These are phyloP conservation scores for Cruciata laevipes DNA, from an alignment of 257 asterid genomes.

Conservation along the genomic window DNA sequence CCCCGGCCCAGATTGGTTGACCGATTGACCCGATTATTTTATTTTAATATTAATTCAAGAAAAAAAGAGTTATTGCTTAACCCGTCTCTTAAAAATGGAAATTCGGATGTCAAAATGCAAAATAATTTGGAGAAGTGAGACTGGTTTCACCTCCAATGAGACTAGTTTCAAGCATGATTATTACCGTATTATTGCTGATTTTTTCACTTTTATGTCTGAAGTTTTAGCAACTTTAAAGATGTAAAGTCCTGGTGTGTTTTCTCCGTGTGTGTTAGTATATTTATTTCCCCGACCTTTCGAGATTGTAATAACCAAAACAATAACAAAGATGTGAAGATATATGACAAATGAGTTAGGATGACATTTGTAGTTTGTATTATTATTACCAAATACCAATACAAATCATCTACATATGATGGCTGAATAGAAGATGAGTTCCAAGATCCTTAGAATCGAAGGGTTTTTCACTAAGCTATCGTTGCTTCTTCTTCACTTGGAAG, in stretches of 20 bases:
- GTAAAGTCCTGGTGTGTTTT: constrained; percentile 17
- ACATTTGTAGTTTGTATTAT: neutral
- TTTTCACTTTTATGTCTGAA: no score
- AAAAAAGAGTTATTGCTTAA: no score
- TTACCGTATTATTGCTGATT: no score
- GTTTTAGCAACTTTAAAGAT: no score
- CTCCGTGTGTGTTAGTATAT: constrained; percentile 9
- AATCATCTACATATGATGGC: neutral
- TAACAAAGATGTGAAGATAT: neutral
- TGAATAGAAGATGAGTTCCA: neutral
- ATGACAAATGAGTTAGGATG: neutral
- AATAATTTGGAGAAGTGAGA: no score
- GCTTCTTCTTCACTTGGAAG: constrained; percentile 33
- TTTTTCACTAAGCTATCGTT: constrained; percentile 17
- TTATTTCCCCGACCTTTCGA: constrained; percentile 1
- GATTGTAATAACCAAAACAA: constrained; percentile 9
- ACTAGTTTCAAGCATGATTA: no score
- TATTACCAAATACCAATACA: neutral
- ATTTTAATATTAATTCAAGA: neutral
- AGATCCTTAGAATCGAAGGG: neutral
- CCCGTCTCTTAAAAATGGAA: no score
- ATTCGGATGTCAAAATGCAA: no score
- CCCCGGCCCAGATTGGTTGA: neutral
- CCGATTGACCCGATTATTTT: neutral
- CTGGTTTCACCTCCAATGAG: no score